Percentiles rank a stretch among this genome's conserved stretches.
Conservation (phyloP, 768 basidiomycete species). For the Lentinula edodes region DNA sequence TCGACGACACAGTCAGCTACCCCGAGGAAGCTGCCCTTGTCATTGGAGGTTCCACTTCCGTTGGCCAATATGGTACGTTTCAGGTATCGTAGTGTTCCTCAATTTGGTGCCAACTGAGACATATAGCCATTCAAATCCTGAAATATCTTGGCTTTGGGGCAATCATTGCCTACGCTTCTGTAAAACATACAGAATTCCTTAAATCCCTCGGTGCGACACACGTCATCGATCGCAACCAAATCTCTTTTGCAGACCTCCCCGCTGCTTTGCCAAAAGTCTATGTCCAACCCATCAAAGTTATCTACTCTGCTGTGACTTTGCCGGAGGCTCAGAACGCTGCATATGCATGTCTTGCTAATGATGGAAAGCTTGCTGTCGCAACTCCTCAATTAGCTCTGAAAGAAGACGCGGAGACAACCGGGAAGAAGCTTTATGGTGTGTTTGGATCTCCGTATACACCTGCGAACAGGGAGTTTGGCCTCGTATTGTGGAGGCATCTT, state of each 20-base stretch:
- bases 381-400: background rate
- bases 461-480: background rate
- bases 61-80: conserved; percentile 42
- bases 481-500: background rate
- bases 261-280: background rate
- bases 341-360: background rate
- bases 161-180: no score
- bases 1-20: conserved; percentile 30
- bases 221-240: conserved; percentile 25
- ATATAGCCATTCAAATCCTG: background rate
- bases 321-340: background rate
- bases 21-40: conserved; percentile 38
- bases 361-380: background rate
- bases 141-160: no score
- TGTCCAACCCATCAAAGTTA: background rate
- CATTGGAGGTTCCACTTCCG: conserved; percentile 41
- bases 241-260: background rate
- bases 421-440: background rate
- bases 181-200: conserved; percentile 15
- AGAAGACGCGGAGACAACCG: background rate
- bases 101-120: background rate
- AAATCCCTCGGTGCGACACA: conserved; percentile 33
- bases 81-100: background rate
- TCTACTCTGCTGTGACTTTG: background rate
- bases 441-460: background rate